phyloP scores from a whole-genome alignment of 2,329 filamentous ascomycete genomes.

The Clonostachys rosea region DNA sequence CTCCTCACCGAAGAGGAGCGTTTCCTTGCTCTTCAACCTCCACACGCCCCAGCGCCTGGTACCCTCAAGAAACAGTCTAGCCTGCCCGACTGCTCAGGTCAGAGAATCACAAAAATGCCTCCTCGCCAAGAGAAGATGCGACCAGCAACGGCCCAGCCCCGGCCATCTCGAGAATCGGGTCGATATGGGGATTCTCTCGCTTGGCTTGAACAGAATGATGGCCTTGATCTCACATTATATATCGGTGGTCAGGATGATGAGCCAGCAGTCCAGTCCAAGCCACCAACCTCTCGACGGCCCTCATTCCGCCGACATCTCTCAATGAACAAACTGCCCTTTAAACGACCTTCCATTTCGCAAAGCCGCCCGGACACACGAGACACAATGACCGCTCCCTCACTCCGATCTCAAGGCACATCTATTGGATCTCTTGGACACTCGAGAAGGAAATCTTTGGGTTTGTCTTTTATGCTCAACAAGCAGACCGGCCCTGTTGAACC shows the following conservation, averaged over 20 bases:
- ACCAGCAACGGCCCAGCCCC: constrained; percentile 25
- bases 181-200: too few species aligned
- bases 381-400: constrained; percentile 13
- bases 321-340: constrained; percentile 61
- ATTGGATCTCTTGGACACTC: constrained; percentile 20
- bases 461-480: constrained; percentile 48
- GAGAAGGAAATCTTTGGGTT: constrained; percentile 47
- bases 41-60: constrained; percentile 21
- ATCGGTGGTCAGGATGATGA: constrained; percentile 67
- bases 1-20: constrained; percentile 72
- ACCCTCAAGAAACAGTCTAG: constrained; percentile 8
- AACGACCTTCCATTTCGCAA: constrained; percentile 44
- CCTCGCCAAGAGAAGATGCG: not conserved
- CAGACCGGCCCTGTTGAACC: constrained; percentile 22
- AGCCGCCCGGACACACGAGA: constrained; percentile 43
- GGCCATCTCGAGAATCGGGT: too few species aligned
- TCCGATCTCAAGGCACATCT: constrained; percentile 8
- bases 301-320: constrained; percentile 71
- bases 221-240: constrained; percentile 62
- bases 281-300: constrained; percentile 37
- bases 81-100: not conserved
- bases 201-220: constrained; percentile 70
- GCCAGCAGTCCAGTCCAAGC: constrained; percentile 30
- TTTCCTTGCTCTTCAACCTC: constrained; percentile 44
- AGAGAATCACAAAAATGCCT: not conserved